Percentiles rank a stretch among this genome's conserved stretches.
phyloP scores from a whole-genome alignment of 805 yeast species.

The Nakazawaea pomicola region DNA sequence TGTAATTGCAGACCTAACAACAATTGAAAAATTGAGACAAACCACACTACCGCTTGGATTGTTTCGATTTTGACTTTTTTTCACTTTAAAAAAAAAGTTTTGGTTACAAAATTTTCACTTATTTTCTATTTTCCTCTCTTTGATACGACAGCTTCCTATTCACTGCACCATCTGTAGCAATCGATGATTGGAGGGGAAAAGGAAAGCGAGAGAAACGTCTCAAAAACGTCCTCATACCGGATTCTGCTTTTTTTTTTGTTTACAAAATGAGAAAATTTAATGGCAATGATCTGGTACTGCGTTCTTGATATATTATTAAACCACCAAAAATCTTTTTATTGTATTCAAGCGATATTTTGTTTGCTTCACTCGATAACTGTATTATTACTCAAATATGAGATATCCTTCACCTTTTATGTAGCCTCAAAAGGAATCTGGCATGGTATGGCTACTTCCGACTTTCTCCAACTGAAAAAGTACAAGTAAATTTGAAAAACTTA shows the following conservation, averaged over 20 bases:
- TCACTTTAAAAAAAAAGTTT: slow-evolving; percentile 10
- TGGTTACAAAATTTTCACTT: background rate
- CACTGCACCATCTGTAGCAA: slow-evolving; percentile 34
- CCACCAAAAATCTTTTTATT: too few relatives aligned
- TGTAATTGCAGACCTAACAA: too few relatives aligned
- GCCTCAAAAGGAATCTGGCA: too few relatives aligned
- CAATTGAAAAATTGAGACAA: too few relatives aligned
- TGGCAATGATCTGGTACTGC: slow-evolving; percentile 33
- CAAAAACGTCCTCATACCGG: slow-evolving; percentile 37
- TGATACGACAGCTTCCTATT: slow-evolving; percentile 41
- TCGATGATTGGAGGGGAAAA: slow-evolving; percentile 43
- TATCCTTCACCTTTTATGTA: background rate
- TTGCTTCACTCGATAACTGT: background rate
- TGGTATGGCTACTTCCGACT: too few relatives aligned
- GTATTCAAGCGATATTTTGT: background rate
- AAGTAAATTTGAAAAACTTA: background rate
- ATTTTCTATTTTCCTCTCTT: slow-evolving; percentile 17
- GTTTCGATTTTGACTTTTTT: too few relatives aligned
- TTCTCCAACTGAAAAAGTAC: too few relatives aligned
- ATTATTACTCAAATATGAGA: background rate
- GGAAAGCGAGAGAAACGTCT: slow-evolving; percentile 30
- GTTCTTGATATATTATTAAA: slow-evolving; percentile 31
- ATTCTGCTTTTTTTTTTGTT: slow-evolving; percentile 13
- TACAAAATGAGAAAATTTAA: background rate
- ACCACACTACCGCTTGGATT: too few relatives aligned